Evolutionary conservation across 169 alveolate genomes (phyloP).

Genomic region (Plasmodium sp.): DNA sequence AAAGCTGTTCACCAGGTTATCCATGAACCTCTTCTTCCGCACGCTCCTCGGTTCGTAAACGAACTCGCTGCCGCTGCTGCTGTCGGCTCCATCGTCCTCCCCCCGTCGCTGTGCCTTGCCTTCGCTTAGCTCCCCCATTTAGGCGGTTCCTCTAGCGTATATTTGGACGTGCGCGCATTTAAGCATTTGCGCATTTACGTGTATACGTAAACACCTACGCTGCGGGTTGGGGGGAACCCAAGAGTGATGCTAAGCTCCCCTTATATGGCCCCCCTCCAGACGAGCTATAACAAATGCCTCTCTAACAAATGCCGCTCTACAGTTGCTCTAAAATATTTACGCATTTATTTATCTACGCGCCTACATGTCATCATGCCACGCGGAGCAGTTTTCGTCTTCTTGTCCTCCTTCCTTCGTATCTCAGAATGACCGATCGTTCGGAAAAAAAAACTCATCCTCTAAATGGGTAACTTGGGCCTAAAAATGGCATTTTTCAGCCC

Average conservation of each 20-base stretch:
- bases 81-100: not conserved
- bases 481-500: not conserved
- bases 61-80: conserved; percentile 20
- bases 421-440: not conserved
- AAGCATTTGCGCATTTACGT: not conserved
- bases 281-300: not conserved
- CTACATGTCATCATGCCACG: not conserved
- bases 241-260: not conserved
- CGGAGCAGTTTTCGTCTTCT: not conserved
- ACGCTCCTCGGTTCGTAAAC: conserved; percentile 63
- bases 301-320: not conserved
- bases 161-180: not conserved
- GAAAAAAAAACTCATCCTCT: not conserved
- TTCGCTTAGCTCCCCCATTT: conserved; percentile 45
- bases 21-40: conserved; percentile 47
- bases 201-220: not conserved
- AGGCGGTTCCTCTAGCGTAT: not conserved
- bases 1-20: conserved; percentile 63
- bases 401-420: not conserved
- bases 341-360: not conserved
- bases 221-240: not conserved
- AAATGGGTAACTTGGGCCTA: not conserved
- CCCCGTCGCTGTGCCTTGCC: not conserved
- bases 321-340: not conserved
- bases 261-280: not conserved